phyloP scores from a whole-genome alignment of 257 asterid genomes.

The Lycium barbarum region DNA sequence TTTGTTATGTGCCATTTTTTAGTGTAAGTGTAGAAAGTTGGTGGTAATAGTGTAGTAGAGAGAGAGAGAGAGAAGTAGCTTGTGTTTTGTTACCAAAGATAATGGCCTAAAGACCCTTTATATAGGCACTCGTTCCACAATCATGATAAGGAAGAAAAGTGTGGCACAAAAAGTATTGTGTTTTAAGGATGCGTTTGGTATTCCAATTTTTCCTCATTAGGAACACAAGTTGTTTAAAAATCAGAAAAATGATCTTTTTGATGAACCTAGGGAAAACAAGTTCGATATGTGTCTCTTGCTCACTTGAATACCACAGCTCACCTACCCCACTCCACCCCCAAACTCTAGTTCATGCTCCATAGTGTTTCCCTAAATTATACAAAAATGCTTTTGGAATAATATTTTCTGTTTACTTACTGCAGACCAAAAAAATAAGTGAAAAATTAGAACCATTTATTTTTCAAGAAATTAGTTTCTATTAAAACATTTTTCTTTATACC shows the following conservation, averaged over 20 bases:
- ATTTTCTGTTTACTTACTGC: too few species aligned
- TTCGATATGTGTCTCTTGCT: too few species aligned
- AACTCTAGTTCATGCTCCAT: too few species aligned
- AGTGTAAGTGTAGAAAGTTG: background rate
- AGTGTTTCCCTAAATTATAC: too few species aligned
- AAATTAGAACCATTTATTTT: background rate
- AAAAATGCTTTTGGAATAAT: too few species aligned
- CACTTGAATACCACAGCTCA: too few species aligned
- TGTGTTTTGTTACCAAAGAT: background rate
- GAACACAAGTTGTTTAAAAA: too few species aligned
- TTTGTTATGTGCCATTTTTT: slow-evolving; percentile 10
- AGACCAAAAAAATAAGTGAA: background rate
- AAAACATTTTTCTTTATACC: background rate
- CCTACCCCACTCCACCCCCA: too few species aligned
- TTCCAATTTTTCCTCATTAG: background rate
- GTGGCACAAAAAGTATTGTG: background rate
- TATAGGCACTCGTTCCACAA: slow-evolving; percentile 17
- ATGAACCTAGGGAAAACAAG: too few species aligned
- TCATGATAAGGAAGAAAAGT: background rate
- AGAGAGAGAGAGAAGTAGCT: background rate
- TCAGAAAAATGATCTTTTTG: too few species aligned
- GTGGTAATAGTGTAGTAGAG: background rate
- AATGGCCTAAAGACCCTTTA: slow-evolving; percentile 15
- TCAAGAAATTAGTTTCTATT: background rate
- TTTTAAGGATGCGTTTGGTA: background rate